Conservation (phyloP, 2,329 filamentous ascomycete genomes). For the Calycina herbarum region DNA sequence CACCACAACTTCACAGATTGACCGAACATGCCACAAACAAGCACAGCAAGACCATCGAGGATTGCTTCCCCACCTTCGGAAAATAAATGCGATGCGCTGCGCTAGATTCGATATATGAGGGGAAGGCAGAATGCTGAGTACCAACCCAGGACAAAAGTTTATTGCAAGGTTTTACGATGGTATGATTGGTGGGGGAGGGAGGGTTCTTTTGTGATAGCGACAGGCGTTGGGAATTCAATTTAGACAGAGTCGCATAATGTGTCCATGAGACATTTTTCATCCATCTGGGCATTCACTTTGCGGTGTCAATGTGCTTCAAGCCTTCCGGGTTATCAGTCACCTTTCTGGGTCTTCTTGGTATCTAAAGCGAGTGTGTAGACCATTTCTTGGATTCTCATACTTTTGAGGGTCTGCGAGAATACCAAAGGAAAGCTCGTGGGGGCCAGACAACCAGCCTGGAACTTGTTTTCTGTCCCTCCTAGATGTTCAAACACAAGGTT, state of each 20-base stretch:
- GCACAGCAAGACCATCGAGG: conserved; percentile 69
- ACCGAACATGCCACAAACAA: conserved; percentile 72
- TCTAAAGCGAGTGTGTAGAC: too few relatives aligned
- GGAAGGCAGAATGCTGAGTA: neutral
- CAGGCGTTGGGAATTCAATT: conserved; percentile 28
- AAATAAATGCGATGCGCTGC: conserved; percentile 12
- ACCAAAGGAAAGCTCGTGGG: too few relatives aligned
- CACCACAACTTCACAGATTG: neutral
- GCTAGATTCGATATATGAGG: neutral
- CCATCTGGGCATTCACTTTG: neutral
- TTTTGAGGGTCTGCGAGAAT: too few relatives aligned
- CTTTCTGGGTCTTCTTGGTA: neutral
- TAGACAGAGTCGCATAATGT: conserved; percentile 23
- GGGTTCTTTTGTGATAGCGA: conserved; percentile 22
- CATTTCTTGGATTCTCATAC: too few relatives aligned
- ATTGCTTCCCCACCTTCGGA: conserved; percentile 65
- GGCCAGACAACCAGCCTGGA: too few relatives aligned
- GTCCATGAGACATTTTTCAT: conserved; percentile 19
- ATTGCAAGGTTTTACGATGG: conserved; percentile 5
- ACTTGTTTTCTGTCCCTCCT: too few relatives aligned
- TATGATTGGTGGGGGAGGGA: conserved; percentile 13
- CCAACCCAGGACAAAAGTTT: neutral
- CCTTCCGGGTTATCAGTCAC: neutral
- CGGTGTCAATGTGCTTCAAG: neutral
- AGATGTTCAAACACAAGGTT: too few relatives aligned